Evolutionary conservation across 768 basidiomycete species (phyloP), one percentile per base, ranked within the genome.

Genomic region (Gelatoporia subvermispora): DNA sequence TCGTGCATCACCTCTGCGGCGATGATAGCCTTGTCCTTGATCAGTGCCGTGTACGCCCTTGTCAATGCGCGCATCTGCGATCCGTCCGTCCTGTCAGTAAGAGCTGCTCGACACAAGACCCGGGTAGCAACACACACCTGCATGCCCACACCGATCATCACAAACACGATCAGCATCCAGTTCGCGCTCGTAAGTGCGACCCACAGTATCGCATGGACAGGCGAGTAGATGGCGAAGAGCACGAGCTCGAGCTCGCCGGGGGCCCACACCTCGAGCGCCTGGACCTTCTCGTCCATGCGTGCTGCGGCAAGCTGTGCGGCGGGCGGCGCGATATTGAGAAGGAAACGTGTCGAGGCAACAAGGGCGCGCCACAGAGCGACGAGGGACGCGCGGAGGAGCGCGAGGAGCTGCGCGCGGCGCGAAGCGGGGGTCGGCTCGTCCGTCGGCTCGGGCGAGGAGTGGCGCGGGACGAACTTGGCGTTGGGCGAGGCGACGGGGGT

Each of bases 1-100:
- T 93, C 90, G 58, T 81, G 78, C 76, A 93, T 74, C 16, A 91
- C 86, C 61, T 92, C 90, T 2, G 84, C 77, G 9, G 85, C 77
- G 49, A 93, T 76, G 41, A 88, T 78, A 35, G 75, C 79, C 55
- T 75, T 80, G 68, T 93, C 90, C 61, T 88, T 91, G 16, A 92
- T 42, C 50, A 90, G 61, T 1, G 73, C 70, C 31, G 77, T 76
- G 65, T 85, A 93, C 40, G 78, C 75, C 44, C 70, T 69, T 11
- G 71, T 76, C 53, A 82, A 55, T 9, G 62, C 67, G 45, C 78
- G 72, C 41, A 80, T 58, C 82, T 88, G 25, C 17, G 21, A 10
- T 1, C 5, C 13, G 1, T 16, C 4, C 28, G 9, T 13, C 39
- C 22, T 34, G n/a, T 11, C 25, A 16, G 47, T 34, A 44, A 22